Evolutionary conservation across 1,284 basidiomycete genomes (phyloP).

Genomic region (Irpex rosettiformis): DNA sequence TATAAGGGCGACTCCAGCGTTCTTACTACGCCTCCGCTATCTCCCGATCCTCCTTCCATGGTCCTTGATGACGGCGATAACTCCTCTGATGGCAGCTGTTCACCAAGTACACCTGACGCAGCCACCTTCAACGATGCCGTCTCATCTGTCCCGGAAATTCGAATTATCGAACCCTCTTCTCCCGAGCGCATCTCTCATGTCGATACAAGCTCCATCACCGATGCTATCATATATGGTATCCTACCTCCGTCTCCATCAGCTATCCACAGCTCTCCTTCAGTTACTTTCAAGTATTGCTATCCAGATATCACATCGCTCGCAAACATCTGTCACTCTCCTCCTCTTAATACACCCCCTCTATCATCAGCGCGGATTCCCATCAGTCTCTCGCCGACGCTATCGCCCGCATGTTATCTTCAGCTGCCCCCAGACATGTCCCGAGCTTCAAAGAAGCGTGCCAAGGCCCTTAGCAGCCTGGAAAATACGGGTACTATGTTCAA

Average conservation of each 20-base stretch:
- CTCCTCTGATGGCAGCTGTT: not conserved
- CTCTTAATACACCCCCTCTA: not conserved
- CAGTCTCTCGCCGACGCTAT: not conserved
- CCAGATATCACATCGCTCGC: not conserved
- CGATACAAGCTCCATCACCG: not conserved
- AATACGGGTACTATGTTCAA: not conserved
- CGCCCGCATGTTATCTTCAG: not conserved
- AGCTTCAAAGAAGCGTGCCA: not conserved
- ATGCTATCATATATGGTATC: not conserved
- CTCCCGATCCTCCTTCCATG: not conserved
- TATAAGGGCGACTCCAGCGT: not conserved
- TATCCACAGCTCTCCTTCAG: not conserved
- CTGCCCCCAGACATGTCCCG: not conserved
- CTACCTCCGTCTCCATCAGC: not conserved
- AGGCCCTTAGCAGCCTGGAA: not conserved
- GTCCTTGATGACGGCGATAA: not conserved
- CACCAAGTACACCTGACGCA: not conserved
- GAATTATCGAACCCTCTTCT: not conserved
- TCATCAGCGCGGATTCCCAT: not conserved
- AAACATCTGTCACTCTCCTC: not conserved
- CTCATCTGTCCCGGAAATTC: not conserved
- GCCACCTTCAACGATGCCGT: not conserved
- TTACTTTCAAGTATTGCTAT: not conserved
- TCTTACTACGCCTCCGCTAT: not conserved
- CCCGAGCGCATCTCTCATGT: not conserved